Evolutionary conservation across 78 protist species (phyloP).

Genomic region (Corallochytrium limacisporum): DNA sequence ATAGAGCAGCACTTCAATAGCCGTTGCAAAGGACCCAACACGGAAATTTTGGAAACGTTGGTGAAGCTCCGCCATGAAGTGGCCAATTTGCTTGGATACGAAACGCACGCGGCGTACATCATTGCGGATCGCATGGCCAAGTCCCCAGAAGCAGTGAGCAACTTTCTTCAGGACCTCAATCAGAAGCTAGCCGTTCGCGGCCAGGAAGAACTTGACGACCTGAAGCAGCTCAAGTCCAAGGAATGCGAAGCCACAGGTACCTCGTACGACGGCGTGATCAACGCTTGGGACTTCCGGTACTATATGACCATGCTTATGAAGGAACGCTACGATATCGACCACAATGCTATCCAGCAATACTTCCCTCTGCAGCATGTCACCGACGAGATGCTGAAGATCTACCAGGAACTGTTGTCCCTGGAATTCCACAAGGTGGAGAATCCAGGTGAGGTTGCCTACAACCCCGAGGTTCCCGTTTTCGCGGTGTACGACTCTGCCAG

Average conservation of each 20-base stretch:
- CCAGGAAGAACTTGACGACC: neutral
- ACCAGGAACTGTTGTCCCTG: constrained; percentile 25
- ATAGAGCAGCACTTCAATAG: neutral
- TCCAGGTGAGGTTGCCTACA: constrained; percentile 6
- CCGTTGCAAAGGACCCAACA: neutral
- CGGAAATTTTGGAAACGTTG: neutral
- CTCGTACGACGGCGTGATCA: neutral
- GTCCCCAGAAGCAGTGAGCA: neutral
- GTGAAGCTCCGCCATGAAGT: neutral
- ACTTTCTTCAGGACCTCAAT: neutral
- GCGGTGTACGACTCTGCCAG: neutral
- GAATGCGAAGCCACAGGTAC: neutral
- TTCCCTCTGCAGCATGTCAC: constrained; percentile 33
- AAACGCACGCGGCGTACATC: constrained; percentile 8
- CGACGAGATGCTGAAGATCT: constrained; percentile 24
- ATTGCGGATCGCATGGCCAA: constrained; percentile 5
- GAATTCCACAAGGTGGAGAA: neutral
- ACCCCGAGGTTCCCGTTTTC: neutral
- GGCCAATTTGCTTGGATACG: constrained; percentile 16
- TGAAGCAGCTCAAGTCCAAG: neutral
- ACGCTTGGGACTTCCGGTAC: constrained; percentile 32
- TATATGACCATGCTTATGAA: neutral
- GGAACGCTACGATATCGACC: constrained; percentile 16
- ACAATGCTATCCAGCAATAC: constrained; percentile 10
- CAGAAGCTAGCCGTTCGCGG: neutral